Percentiles rank a stretch among this genome's conserved stretches.
Evolutionary conservation across 768 basidiomycete genomes (phyloP).

Genomic region (Pholiota molesta): DNA sequence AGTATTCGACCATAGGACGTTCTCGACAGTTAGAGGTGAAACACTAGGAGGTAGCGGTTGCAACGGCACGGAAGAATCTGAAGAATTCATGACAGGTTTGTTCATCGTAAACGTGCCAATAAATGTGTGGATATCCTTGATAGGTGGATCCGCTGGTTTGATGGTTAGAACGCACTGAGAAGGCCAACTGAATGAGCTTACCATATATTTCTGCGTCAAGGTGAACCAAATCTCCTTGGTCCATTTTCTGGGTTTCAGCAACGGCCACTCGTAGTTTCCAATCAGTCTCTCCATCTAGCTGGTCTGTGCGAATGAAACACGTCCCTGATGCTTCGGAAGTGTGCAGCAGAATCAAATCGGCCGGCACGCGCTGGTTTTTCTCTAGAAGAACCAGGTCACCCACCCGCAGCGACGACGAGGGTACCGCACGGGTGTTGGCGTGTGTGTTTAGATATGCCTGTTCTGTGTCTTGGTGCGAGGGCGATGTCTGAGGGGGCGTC

Average conservation of each 20-base stretch:
- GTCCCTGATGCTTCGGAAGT: conserved; percentile 91
- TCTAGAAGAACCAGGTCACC: conserved; percentile 91
- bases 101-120: conserved; percentile 89
- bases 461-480: conserved; percentile 36
- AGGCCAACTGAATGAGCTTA: conserved; percentile 32
- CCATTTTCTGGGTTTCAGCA: conserved; percentile 76
- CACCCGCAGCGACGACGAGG: conserved; percentile 85
- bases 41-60: conserved; percentile 54
- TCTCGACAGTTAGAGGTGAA: conserved; percentile 92
- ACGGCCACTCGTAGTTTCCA: conserved; percentile 97
- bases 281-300: conserved; percentile 98
- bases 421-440: conserved; percentile 72
- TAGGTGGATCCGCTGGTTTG: conserved; percentile 82
- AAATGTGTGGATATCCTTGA: conserved; percentile 96
- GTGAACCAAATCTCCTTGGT: conserved; percentile 53
- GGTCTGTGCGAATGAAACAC: conserved; percentile 97
- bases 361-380: conserved; percentile 97
- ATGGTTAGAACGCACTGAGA: not conserved
- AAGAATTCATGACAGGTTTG: conserved; percentile 38
- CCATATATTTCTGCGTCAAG: conserved; percentile 92
- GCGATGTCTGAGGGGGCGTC: conserved; percentile 48
- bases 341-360: conserved; percentile 87
- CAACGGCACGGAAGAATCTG: conserved; percentile 38
- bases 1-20: conserved; percentile 96
- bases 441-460: conserved; percentile 48